These are phyloP conservation scores for Fusarium pseudocircinatum DNA, from an alignment of 2,329 filamentous ascomycete species.

Conservation along the genomic window DNA sequence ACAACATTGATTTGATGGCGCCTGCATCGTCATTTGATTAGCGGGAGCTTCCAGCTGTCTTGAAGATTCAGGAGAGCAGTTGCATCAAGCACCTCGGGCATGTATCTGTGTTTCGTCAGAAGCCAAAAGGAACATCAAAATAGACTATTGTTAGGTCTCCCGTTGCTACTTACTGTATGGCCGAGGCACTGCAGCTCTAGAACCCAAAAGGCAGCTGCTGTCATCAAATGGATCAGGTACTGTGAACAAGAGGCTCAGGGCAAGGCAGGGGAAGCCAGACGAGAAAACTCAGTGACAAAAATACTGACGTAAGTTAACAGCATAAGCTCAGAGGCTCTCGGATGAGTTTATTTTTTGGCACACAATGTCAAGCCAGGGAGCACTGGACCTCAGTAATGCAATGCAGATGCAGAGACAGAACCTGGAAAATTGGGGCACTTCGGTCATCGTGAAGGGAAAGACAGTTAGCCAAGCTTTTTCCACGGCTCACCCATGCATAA, in stretches of 20 bases:
- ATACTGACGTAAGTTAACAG: background rate
- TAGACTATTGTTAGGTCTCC: slow-evolving; percentile 9
- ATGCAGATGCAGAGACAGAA: background rate
- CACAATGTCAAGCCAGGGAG: background rate
- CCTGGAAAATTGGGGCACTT: slow-evolving; percentile 13
- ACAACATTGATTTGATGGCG: slow-evolving; percentile 19
- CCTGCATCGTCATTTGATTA: slow-evolving; percentile 21
- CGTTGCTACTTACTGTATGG: background rate
- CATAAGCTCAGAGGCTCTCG: background rate
- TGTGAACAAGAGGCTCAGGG: slow-evolving; percentile 14
- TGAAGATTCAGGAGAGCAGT: background rate
- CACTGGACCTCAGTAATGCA: background rate
- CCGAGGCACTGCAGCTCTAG: slow-evolving; percentile 10
- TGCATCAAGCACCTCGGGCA: background rate
- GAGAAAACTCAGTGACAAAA: background rate
- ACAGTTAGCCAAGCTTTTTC: slow-evolving; percentile 14
- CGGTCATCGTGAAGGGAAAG: slow-evolving; percentile 20
- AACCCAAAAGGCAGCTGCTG: slow-evolving; percentile 22
- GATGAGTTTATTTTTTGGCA: background rate
- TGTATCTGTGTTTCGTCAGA: background rate
- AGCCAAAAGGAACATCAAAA: background rate
- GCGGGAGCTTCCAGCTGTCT: background rate
- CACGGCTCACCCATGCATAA: slow-evolving; percentile 14
- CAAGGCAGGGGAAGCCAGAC: background rate
- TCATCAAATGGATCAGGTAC: background rate